A percentile compares a stretch with the other conserved stretches of the same genome.
These are phyloP conservation scores for Solanum hybrid DNA, from an alignment of 305 asterid genomes.

Conservation along the genomic window DNA sequence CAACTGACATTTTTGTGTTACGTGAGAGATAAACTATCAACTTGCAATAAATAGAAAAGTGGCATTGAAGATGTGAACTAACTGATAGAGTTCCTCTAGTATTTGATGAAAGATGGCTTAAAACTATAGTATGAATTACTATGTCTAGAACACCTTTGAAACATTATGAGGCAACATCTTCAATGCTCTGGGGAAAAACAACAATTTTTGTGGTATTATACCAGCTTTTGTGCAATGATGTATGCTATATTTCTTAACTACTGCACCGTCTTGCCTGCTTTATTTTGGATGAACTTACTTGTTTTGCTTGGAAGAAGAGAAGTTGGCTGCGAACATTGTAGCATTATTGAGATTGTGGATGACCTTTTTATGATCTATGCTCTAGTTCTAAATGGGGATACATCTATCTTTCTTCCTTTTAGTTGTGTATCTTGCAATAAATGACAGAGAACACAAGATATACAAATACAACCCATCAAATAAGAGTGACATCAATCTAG, in stretches of 20 bases:
- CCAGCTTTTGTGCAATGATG: too few species aligned
- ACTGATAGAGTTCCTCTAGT: not conserved
- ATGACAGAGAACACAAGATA: not conserved
- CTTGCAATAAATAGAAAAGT: not conserved
- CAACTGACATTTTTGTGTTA: not conserved
- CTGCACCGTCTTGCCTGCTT: not conserved
- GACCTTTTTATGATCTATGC: not conserved
- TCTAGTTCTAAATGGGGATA: not conserved
- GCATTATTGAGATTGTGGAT: not conserved
- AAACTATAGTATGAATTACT: not conserved
- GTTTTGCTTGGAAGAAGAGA: not conserved
- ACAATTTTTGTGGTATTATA: too few species aligned
- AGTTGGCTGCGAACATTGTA: not conserved
- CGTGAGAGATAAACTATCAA: not conserved
- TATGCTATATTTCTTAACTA: not conserved
- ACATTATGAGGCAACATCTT: not conserved
- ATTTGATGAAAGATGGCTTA: not conserved
- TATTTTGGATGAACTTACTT: not conserved
- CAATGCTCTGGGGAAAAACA: not conserved
- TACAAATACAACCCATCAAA: too few species aligned
- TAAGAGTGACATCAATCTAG: not conserved
- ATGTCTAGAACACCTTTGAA: not conserved
- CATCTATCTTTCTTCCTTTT: not conserved
- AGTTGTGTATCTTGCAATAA: not conserved
- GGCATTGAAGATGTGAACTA: not conserved